Conservation (phyloP, 2,329 filamentous ascomycete species). For the Colletotrichum sp. region DNA sequence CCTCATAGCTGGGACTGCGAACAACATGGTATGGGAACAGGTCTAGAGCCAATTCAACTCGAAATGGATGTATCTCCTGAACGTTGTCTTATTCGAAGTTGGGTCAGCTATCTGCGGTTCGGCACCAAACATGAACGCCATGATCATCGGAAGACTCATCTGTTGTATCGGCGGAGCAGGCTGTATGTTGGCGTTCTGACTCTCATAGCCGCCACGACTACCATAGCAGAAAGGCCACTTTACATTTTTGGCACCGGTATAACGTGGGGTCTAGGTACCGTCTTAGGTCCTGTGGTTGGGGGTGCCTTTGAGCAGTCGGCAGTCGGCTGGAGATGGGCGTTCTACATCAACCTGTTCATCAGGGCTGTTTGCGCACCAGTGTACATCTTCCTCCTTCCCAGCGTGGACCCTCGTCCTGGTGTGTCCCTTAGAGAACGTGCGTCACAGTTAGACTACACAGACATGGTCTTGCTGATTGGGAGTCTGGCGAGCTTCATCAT, state of each 20-base stretch:
- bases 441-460: constrained; percentile 47
- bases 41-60: constrained; percentile 33
- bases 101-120: constrained; percentile 42
- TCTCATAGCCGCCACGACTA: not conserved
- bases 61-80: constrained; percentile 33
- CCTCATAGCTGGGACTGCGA: not conserved
- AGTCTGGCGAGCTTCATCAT: constrained; percentile 46
- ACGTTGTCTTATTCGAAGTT: constrained; percentile 37
- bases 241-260: constrained; percentile 25
- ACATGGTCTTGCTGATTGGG: constrained; percentile 45
- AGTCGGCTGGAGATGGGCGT: constrained; percentile 45
- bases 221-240: not conserved
- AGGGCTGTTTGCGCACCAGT: constrained; percentile 35
- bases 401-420: constrained; percentile 21
- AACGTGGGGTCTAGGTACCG: constrained; percentile 47
- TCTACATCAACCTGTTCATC: constrained; percentile 59
- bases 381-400: constrained; percentile 30
- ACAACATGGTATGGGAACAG: constrained; percentile 27
- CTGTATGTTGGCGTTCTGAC: constrained; percentile 5
- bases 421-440: constrained; percentile 29
- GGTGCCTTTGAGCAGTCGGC: constrained; percentile 43
- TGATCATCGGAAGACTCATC: constrained; percentile 50
- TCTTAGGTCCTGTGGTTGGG: constrained; percentile 44
- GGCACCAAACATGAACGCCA: constrained; percentile 40
- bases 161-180: constrained; percentile 39